Conservation (phyloP, 2,329 filamentous ascomycete genomes). For the Penicillium palitans region DNA sequence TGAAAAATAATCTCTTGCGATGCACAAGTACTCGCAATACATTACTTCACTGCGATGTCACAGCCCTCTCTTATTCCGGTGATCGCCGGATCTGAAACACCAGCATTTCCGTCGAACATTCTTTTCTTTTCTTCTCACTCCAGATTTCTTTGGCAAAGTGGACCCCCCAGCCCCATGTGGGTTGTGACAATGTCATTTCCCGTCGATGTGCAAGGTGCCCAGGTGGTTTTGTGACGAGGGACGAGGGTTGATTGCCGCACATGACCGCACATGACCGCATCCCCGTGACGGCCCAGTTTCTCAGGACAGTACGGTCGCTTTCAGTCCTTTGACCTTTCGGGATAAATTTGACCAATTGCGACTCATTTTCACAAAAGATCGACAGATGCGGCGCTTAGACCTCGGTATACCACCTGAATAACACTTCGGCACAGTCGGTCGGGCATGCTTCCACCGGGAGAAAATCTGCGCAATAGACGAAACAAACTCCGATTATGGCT, state of each 20-base stretch:
- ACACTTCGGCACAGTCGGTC: not conserved
- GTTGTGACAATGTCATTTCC: not conserved
- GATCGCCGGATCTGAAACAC: conserved; percentile 9
- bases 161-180: not conserved
- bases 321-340: not conserved
- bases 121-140: conserved; percentile 1
- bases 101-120: conserved; percentile 16
- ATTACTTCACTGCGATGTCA: conserved; percentile 5
- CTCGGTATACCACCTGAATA: not conserved
- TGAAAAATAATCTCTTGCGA: not conserved
- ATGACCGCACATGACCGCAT: not conserved
- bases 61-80: not conserved
- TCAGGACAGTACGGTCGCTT: not conserved
- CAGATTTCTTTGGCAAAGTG: not conserved
- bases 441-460: not conserved
- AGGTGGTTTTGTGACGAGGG: too few species aligned
- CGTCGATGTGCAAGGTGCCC: not conserved
- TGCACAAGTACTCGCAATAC: not conserved
- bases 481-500: not conserved
- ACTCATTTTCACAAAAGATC: not conserved
- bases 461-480: not conserved
- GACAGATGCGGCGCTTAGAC: not conserved
- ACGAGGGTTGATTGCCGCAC: not conserved
- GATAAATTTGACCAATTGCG: not conserved
- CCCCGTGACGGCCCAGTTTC: not conserved